These are phyloP conservation scores for Trichoderma koningiopsis DNA, from an alignment of 2,329 filamentous ascomycete species.

Conservation along the genomic window DNA sequence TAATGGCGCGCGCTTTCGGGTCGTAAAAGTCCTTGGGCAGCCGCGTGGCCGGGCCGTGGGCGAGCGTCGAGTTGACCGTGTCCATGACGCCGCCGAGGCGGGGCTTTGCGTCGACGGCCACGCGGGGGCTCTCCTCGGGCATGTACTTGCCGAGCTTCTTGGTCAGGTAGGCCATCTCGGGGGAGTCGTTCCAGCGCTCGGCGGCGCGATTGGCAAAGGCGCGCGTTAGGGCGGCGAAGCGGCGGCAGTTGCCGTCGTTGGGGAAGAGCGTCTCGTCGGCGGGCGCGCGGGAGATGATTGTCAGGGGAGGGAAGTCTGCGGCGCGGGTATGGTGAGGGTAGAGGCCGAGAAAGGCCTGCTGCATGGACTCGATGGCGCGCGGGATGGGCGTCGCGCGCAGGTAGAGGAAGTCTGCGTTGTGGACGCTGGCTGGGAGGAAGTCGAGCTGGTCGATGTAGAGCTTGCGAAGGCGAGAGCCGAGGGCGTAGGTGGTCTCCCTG, in stretches of 20 bases:
- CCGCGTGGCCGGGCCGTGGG: constrained; percentile 72
- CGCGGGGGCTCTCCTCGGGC: constrained; percentile 66
- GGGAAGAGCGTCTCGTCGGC: constrained; percentile 79
- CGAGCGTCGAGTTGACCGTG: constrained; percentile 84
- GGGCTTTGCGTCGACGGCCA: constrained; percentile 83
- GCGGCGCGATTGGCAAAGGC: constrained; percentile 74
- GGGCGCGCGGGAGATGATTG: constrained; percentile 65
- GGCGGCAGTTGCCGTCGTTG: constrained; percentile 72
- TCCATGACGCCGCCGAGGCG: constrained; percentile 91
- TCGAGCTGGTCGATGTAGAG: constrained; percentile 75
- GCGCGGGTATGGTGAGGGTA: constrained; percentile 61
- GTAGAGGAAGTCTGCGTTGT: constrained; percentile 64
- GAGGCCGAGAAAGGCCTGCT: constrained; percentile 73
- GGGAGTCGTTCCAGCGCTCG: constrained; percentile 71
- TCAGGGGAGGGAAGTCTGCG: constrained; percentile 58
- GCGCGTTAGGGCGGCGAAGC: constrained; percentile 68
- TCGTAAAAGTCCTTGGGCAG: constrained; percentile 90
- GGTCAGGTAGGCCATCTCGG: constrained; percentile 83
- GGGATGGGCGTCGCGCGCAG: constrained; percentile 74
- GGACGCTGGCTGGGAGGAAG: constrained; percentile 66
- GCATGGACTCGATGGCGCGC: constrained; percentile 74
- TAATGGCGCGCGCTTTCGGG: constrained; percentile 64
- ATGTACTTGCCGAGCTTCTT: constrained; percentile 81
- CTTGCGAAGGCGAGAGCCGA: constrained; percentile 67
- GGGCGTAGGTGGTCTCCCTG: constrained; percentile 68